phyloP scores from a whole-genome alignment of 192 early-diverging fungal genomes.

The Backusella parvicylindrica region DNA sequence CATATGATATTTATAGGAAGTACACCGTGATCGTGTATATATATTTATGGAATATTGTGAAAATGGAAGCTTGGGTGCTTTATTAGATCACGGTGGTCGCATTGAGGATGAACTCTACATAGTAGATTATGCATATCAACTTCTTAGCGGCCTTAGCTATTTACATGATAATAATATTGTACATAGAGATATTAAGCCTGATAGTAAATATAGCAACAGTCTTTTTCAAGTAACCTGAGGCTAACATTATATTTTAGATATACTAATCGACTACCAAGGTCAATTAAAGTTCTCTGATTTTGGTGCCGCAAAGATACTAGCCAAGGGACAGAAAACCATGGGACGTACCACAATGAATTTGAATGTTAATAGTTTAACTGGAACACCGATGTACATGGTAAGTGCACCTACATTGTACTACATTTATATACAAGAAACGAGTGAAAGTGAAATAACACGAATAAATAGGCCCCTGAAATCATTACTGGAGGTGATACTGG shows the following conservation, averaged over 20 bases:
- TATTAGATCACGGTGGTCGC: conserved; percentile 79
- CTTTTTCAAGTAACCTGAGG: background rate
- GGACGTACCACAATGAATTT: conserved; percentile 44
- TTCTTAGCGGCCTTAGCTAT: conserved; percentile 81
- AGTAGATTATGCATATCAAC: conserved; percentile 74
- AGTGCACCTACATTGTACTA: conserved; percentile 5
- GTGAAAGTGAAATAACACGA: background rate
- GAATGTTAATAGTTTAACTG: conserved; percentile 59
- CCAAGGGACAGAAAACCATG: conserved; percentile 67
- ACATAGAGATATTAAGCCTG: conserved; percentile 87
- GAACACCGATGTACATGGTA: conserved; percentile 66
- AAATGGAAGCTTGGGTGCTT: conserved; percentile 64
- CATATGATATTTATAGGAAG: conserved; percentile 47
- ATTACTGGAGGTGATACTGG: conserved; percentile 76
- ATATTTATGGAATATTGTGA: conserved; percentile 93
- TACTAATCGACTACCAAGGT: conserved; percentile 74
- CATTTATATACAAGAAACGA: background rate
- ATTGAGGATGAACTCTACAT: conserved; percentile 73
- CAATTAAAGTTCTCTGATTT: conserved; percentile 87
- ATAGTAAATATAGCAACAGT: conserved; percentile 50
- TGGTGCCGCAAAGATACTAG: conserved; percentile 86
- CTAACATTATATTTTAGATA: conserved; percentile 47
- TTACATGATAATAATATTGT: conserved; percentile 81
- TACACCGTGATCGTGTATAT: conserved; percentile 84
- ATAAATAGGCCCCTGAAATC: conserved; percentile 63